A percentile compares a stretch with the other conserved stretches of the same genome.
These are phyloP conservation scores for Pichia membranifaciens DNA, from an alignment of 805 yeast genomes.

Conservation along the genomic window DNA sequence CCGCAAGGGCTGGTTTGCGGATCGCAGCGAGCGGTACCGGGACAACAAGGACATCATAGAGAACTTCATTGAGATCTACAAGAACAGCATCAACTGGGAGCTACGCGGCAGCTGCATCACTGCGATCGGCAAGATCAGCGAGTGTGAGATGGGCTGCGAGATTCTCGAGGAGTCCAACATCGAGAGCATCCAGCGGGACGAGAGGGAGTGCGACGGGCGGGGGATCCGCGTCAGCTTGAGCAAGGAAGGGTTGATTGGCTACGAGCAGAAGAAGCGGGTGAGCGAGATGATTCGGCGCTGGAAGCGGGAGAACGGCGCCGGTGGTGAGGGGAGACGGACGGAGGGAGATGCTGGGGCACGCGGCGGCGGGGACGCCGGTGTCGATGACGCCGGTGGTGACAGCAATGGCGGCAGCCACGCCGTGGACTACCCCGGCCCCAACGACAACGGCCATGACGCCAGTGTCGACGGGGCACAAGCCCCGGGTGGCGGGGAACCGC, in stretches of 20 bases:
- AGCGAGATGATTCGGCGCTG: neutral
- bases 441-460: no score
- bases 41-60: slow-evolving; percentile 1
- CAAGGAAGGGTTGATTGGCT: slow-evolving; percentile 2
- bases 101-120: slow-evolving; percentile 1
- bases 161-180: neutral
- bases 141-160: slow-evolving; percentile 1
- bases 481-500: no score
- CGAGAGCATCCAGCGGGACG: neutral
- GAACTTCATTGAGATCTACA: neutral
- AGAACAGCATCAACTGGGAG: slow-evolving; percentile 5
- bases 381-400: neutral
- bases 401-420: no score
- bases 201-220: neutral
- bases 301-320: neutral
- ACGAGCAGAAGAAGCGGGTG: neutral
- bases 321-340: neutral
- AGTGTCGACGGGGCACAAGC: no score
- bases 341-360: neutral
- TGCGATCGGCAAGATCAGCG: neutral
- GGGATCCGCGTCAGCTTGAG: neutral
- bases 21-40: neutral
- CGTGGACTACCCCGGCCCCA: no score
- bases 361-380: neutral
- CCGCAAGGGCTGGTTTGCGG: no score